Evolutionary conservation across 2,329 filamentous ascomycete species (phyloP).

Genomic region (Chrysosporium keratinophilum): DNA sequence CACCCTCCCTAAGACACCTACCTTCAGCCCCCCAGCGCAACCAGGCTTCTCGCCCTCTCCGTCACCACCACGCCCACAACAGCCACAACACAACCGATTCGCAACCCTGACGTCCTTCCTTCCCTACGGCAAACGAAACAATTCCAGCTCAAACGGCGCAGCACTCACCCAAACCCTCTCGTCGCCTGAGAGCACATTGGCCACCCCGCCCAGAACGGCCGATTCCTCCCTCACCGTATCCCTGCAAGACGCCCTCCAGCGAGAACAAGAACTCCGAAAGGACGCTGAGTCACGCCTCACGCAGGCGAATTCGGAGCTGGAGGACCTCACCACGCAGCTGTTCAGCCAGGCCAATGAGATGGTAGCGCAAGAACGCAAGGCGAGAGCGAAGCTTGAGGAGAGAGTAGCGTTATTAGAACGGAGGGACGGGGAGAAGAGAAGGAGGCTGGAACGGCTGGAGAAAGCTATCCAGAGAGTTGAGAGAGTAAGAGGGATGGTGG

Average conservation of each 20-base stretch:
- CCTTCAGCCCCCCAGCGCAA: constrained; percentile 22
- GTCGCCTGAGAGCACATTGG: constrained; percentile 16
- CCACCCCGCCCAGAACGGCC: constrained; percentile 13
- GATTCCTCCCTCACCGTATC: constrained; percentile 19
- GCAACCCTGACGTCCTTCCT: constrained; percentile 32
- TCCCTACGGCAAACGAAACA: constrained; percentile 31
- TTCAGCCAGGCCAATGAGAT: constrained; percentile 58
- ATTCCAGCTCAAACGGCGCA: constrained; percentile 22
- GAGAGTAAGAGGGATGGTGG: constrained; percentile 46
- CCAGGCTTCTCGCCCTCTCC: constrained; percentile 23
- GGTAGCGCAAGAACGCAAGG: constrained; percentile 53
- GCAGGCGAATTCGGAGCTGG: constrained; percentile 48
- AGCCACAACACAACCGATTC: constrained; percentile 29
- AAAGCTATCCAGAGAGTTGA: constrained; percentile 49
- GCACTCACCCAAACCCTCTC: constrained; percentile 20
- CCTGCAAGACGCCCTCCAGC: constrained; percentile 45
- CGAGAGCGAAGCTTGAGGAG: constrained; percentile 44
- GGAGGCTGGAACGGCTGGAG: constrained; percentile 45
- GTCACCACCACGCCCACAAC: constrained; percentile 19
- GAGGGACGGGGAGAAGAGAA: constrained; percentile 42
- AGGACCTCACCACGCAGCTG: constrained; percentile 50
- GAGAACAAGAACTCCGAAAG: constrained; percentile 46
- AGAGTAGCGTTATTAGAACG: constrained; percentile 38
- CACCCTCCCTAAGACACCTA: constrained; percentile 22
- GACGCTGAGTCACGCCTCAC: constrained; percentile 48